Evolutionary conservation across 2,329 filamentous ascomycete genomes (phyloP), one percentile per base, ranked within the genome.

Genomic region (Graphilbum sp.): DNA sequence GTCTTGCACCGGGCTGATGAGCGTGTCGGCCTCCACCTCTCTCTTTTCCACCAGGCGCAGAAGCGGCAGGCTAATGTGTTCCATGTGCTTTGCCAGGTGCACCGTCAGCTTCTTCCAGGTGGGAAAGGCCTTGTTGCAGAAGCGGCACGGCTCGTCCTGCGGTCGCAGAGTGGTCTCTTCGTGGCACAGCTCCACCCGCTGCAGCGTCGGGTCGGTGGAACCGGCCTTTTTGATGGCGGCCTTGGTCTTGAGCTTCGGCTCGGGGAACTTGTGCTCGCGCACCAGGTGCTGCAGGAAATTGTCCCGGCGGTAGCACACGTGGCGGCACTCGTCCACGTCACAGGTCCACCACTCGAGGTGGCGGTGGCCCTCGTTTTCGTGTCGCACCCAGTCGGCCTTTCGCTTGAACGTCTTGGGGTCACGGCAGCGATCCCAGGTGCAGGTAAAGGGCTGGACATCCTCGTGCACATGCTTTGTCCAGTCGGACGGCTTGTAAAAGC

Each of bases 401-500:
- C 86, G 74, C 59, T 94, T 94, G 64, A 94, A 95, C 27, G 84
- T 86, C 57, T 92, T 93, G 16, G 82, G 76, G 35, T 93, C 85
- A 9, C 72, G 70, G 52, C 87, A 94, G 36, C 74, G 68, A 2
- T 80, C 75, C 62, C 88, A 94, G 0, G 86, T 94, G 57, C 87
- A 95, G 3, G 84, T 92, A 48, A 94, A 94, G 0, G 87, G 87
- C 52, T 90, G 82, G 1, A 94, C 75, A 53, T 95, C 87, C 57
- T 94, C 87, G 49, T 93, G 84, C 1, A 95, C 83, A 51, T 95
- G 87, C 54, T 95, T 94, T 2, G 86, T 93, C 87, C 87, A 95
- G 56, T 95, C 87, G 0, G 86, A 94, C 15, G 86, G 87, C 55
- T 94, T 94, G 49, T 78, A 73, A 49, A 90, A 86, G 49, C 76